A percentile compares a stretch with the other conserved stretches of the same genome.
Evolutionary conservation across 805 yeast genomes (phyloP).

Genomic region (Candida silvatica): DNA sequence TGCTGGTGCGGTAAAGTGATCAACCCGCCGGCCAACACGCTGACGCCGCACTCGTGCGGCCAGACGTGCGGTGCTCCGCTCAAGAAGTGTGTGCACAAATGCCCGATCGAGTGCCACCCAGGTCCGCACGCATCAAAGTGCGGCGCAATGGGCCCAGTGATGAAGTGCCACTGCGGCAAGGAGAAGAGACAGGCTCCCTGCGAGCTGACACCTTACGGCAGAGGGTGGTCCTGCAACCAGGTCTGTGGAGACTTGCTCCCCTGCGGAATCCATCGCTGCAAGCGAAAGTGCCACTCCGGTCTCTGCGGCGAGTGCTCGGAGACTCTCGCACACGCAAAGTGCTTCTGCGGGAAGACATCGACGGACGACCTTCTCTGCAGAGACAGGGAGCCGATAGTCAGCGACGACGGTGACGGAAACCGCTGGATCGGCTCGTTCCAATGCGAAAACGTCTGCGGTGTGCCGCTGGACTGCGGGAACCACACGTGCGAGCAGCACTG

Average conservation of each 20-base stretch:
- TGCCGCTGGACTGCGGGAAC: conserved; percentile 52
- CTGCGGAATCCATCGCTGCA: conserved; percentile 64
- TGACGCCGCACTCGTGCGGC: conserved; percentile 83
- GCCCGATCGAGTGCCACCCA: conserved; percentile 75
- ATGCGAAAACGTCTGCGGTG: conserved; percentile 37
- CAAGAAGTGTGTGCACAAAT: conserved; percentile 59
- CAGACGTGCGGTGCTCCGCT: conserved; percentile 61
- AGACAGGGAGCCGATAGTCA: conserved; percentile 30
- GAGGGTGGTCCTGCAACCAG: conserved; percentile 61
- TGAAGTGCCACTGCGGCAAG: conserved; percentile 71
- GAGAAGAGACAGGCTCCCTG: conserved; percentile 61
- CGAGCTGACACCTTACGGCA: conserved; percentile 55
- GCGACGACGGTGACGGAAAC: conserved; percentile 10
- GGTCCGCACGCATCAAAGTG: conserved; percentile 77
- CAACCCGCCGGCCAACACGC: conserved; percentile 51
- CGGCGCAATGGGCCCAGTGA: conserved; percentile 65
- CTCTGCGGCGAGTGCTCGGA: conserved; percentile 69
- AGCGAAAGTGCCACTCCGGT: conserved; percentile 64
- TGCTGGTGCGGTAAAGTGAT: conserved; percentile 88
- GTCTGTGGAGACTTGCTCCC: conserved; percentile 58
- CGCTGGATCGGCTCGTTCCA: conserved; percentile 44
- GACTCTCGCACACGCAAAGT: conserved; percentile 34
- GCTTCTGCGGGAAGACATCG: conserved; percentile 72
- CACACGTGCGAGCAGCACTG: conserved; percentile 46
- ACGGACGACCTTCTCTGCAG: conserved; percentile 35